Evolutionary conservation across 169 alveolate genomes (phyloP).

Genomic region (Eimeria zaria): DNA sequence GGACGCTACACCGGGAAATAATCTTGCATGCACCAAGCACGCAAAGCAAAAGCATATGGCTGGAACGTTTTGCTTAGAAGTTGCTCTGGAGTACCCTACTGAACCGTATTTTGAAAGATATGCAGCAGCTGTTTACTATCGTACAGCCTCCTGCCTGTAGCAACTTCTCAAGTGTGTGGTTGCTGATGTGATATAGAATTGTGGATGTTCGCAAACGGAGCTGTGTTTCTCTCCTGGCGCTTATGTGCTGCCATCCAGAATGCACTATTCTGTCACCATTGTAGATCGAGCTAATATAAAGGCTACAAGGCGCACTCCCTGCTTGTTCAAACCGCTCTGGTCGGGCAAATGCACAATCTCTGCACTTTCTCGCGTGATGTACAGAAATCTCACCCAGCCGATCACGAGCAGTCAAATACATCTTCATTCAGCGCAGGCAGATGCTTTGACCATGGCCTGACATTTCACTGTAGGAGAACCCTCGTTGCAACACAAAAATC

Average conservation of each 20-base stretch:
- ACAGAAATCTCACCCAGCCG: background rate
- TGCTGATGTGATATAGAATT: no score
- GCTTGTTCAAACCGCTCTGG: background rate
- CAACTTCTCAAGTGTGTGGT: no score
- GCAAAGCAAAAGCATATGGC: background rate
- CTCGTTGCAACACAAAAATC: background rate
- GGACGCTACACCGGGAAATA: background rate
- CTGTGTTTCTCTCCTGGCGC: no score
- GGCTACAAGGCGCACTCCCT: background rate
- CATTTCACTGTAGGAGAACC: background rate
- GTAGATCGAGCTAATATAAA: background rate
- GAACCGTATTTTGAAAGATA: no score
- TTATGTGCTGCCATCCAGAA: no score
- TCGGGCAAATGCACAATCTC: background rate
- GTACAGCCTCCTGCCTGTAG: no score
- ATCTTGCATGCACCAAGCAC: background rate
- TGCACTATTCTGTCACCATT: background rate
- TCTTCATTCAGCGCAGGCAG: background rate
- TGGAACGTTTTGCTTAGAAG: background rate
- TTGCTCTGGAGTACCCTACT: background rate
- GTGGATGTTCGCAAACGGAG: no score
- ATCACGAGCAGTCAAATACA: background rate
- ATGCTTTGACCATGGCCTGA: background rate
- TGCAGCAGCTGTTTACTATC: no score
- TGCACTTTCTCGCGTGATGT: background rate